Evolutionary conservation across 345 rosid species (phyloP), one percentile per base, ranked within the genome.

Genomic region (Camelina hispida): DNA sequence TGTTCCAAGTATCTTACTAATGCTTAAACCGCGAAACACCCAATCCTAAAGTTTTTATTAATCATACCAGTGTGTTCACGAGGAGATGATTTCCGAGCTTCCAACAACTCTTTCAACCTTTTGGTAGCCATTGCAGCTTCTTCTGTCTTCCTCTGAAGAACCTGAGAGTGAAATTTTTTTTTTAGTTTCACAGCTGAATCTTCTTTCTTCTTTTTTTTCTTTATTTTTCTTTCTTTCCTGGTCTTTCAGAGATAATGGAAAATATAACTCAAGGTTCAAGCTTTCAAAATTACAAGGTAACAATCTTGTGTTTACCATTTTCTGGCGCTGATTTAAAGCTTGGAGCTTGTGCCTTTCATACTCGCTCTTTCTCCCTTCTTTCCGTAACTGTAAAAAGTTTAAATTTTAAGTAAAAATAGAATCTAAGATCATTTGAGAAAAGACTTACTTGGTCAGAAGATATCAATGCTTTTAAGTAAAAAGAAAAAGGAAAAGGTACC

Each of bases 101-200:
- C 99, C 47, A 95, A 86, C 85, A 95, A 81, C 83, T 95, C 97
- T 80, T 95, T 95, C 73, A 95, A 82, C 82, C 99, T 88, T 84
- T 89, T 95, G 80, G 97, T 95, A 52, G 99, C 98, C 90, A 90
- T 84, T 71, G 99, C 94, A 78, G 99, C 99, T 83, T 95, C 99
- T 81, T 92, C 99, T 44, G 97, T 95, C 86, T 95, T 95, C 79
- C 99, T 87, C 62, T 95, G 99, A 67, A 95, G 98, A 84, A 95
- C 98, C 99, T 95, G 84, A 64, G 77, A 73, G 72, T 44, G 60
- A 62, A 55, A 70, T 67, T 6, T 57, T 69, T 22, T 14, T 42
- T 42, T 69, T 69, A 62, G 34, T 15, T 5, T 79, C 55, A 79
- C 62, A 47, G n/a, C 66, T 53, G 20, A 25, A 71, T 48, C 20